Evolutionary conservation across 768 basidiomycete genomes (phyloP).

Genomic region (Lactarius indigo): DNA sequence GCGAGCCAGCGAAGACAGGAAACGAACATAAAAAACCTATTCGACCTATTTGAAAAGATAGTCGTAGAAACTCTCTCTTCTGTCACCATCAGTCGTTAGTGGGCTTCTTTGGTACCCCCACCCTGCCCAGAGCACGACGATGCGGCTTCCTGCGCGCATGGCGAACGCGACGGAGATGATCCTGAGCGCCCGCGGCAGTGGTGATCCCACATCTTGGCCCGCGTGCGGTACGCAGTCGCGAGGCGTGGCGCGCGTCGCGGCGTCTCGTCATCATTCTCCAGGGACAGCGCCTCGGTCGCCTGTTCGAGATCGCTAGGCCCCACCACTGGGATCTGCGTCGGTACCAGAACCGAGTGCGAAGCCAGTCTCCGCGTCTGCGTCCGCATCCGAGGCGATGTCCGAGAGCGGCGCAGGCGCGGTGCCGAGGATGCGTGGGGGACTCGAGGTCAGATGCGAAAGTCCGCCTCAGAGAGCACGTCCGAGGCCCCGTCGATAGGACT

Average conservation of each 20-base stretch:
- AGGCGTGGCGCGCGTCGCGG: constrained; percentile 26
- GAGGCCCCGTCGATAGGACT: constrained; percentile 26
- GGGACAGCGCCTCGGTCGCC: constrained; percentile 32
- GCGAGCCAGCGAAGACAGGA: not conserved
- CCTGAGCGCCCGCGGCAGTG: constrained; percentile 35
- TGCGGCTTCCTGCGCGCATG: constrained; percentile 38
- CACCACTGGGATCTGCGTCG: constrained; percentile 23
- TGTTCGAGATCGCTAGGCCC: constrained; percentile 15
- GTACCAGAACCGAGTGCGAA: not conserved
- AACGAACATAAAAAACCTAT: not conserved
- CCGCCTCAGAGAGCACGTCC: constrained; percentile 27
- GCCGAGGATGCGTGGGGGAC: not conserved
- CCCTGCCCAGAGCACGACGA: constrained; percentile 24
- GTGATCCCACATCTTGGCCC: constrained; percentile 27
- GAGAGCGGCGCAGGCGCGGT: constrained; percentile 22
- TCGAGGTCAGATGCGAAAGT: constrained; percentile 30
- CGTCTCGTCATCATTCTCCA: constrained; percentile 31
- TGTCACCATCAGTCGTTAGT: not conserved
- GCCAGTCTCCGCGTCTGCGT: constrained; percentile 29
- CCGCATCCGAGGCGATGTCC: constrained; percentile 33
- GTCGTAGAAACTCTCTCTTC: constrained; percentile 19
- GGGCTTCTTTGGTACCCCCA: not conserved
- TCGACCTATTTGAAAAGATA: constrained; percentile 20
- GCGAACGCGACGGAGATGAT: constrained; percentile 56
- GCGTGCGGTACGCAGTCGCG: constrained; percentile 31